Base-by-base conservation (phyloP, 2,329 filamentous ascomycete genomes). In the Phialophora macrospora region DNA sequence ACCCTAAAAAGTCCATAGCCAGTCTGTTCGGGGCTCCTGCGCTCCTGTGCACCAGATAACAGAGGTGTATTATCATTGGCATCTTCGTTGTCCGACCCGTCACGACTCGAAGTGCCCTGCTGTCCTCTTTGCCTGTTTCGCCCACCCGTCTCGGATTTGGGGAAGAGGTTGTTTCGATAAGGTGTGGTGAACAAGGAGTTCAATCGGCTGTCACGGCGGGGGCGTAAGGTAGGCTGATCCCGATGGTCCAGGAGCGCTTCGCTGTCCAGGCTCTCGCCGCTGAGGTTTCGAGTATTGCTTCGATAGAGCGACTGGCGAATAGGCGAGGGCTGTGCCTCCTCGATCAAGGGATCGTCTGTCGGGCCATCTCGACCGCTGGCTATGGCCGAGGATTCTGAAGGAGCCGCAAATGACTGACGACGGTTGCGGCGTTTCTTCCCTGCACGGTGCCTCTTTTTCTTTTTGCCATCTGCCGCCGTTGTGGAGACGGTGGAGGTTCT, bases 261-360 rank as follows among this genome's bases (percentile, higher is more conserved):
- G 76, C 93, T 97, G 71, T 97, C 94, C 69, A 98, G 81, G 77
- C 94, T 98, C 0, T 91, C 93, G 72, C 85, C 88, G 79, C 94
- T 98, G 69, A 88, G 75, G 75, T 90, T 92, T 52, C 80, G 78
- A 66, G 78, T 77, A n/a, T 74, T 74, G 59, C 86, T 73, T 48
- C 82, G 80, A 74, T 88, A 88, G 74, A 87, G 85, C 65, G 81
- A 80, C 60, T 77, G 77, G 68, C 78, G 78, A 38, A 77, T 74
- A 20, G 78, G 73, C 59, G 75, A 68, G 24, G 74, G 64, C 30
- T 73, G 68, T 11, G 67, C 28, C 46, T 67, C 67, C n/a, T 64
- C 72, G 22, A 74, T 66, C 68, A 72, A 70, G 77, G 75, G 70
- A 79, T 73, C 67, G 74, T 78, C 55, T 77, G 20, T 78, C 46